A percentile compares a stretch with the other conserved stretches of the same genome.
Conservation (phyloP, 495 filamentous ascomycete species). For the Penicillium maclennaniae region DNA sequence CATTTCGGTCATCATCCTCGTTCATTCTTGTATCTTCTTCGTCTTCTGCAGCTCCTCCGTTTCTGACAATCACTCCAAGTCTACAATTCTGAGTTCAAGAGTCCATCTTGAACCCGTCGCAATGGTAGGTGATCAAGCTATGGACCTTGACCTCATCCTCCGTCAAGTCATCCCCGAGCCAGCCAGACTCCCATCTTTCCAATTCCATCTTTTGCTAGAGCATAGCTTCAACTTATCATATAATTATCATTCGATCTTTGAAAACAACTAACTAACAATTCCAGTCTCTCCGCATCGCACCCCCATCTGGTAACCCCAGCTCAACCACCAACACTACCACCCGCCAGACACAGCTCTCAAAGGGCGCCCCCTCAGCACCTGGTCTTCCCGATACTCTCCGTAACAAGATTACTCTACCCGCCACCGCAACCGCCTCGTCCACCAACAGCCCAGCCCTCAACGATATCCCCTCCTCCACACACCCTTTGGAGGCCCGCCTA, state of each 20-base stretch:
- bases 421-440: constrained; percentile 41
- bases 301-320: constrained; percentile 55
- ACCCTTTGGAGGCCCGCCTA: constrained; percentile 90
- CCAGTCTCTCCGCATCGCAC: constrained; percentile 87
- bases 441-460: constrained; percentile 34
- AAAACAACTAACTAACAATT: constrained; percentile 10
- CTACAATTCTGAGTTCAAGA: neutral
- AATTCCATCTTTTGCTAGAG: neutral
- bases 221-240: neutral
- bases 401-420: constrained; percentile 62
- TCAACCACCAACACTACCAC: constrained; percentile 54
- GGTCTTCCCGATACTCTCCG: constrained; percentile 91
- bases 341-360: constrained; percentile 46
- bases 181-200: neutral
- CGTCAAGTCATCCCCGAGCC: constrained; percentile 9
- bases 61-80: neutral
- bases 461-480: constrained; percentile 53
- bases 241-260: neutral
- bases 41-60: constrained; percentile 1
- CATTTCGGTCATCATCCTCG: constrained; percentile 14
- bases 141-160: constrained; percentile 10
- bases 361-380: constrained; percentile 79
- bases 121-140: constrained; percentile 37
- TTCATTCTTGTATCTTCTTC: constrained; percentile 7
- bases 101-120: constrained; percentile 14